Evolutionary conservation across 805 yeast species (phyloP).

Genomic region (Ogataea nakhonphanomensis): DNA sequence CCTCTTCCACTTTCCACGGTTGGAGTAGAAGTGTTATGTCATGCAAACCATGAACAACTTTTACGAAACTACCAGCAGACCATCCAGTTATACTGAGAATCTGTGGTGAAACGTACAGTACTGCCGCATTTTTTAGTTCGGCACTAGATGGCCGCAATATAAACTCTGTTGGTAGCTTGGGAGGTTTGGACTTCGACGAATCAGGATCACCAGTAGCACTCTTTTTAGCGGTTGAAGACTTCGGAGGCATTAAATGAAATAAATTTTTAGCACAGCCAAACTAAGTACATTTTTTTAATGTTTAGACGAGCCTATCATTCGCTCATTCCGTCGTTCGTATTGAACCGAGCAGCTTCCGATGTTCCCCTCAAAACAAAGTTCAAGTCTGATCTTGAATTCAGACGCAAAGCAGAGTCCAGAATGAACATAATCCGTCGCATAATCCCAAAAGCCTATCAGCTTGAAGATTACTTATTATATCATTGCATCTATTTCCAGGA

Average conservation of each 20-base stretch:
- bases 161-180: slow-evolving; percentile 28
- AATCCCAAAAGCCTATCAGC: slow-evolving; percentile 23
- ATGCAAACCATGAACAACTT: slow-evolving; percentile 24
- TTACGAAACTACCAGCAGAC: slow-evolving; percentile 26
- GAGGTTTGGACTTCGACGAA: slow-evolving; percentile 10
- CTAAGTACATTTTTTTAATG: slow-evolving; percentile 3
- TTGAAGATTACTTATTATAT: slow-evolving; percentile 21
- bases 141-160: slow-evolving; percentile 27
- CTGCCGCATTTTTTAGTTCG: slow-evolving; percentile 14
- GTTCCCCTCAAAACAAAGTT: slow-evolving; percentile 13
- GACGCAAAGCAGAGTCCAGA: slow-evolving; percentile 24
- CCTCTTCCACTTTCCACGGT: slow-evolving; percentile 24
- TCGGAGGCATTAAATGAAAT: slow-evolving; percentile 25
- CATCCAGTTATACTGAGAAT: slow-evolving; percentile 22
- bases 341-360: background rate
- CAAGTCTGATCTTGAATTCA: slow-evolving; percentile 13
- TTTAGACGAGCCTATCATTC: slow-evolving; percentile 11
- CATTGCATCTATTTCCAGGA: slow-evolving; percentile 22
- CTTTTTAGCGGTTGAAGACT: slow-evolving; percentile 20
- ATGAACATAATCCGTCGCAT: slow-evolving; percentile 20
- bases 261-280: slow-evolving; percentile 7
- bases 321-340: slow-evolving; percentile 8
- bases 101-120: slow-evolving; percentile 25
- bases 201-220: slow-evolving; percentile 7
- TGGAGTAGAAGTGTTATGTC: slow-evolving; percentile 19